Base-by-base conservation (phyloP, 805 yeast species). In the Metschnikowia kofuensis region DNA sequence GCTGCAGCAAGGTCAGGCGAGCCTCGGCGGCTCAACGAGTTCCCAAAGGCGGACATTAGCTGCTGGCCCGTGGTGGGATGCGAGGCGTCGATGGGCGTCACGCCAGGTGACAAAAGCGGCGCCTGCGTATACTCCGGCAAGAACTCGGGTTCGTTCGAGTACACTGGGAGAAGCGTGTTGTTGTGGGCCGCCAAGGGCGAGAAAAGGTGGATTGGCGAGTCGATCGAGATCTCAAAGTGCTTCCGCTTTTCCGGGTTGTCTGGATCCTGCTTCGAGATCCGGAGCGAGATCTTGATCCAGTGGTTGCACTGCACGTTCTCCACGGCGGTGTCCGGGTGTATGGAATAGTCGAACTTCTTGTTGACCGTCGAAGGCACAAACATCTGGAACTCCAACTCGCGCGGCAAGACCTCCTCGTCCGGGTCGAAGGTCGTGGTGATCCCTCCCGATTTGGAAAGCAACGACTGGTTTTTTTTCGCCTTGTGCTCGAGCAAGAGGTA, bases 171-270 rank as follows among this genome's bases (percentile, higher is more conserved):
- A 35, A 87, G 64, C 1, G 92, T 87, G 58, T 87, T 86, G 6
- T 87, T 87, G 67, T 86, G 96, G 1, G 89, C 86, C 53, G 96
- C 89, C 42, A 80, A 69, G 7, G 85, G 82, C 42, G 91, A 83
- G 44, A 91, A 70, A 5, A 94, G 75, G 60, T 87, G 95, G 51
- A 94, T 83, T 4, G 99, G 99, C 2, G 97, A 88, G 66, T 94
- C 99, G 48, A 94, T 92, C 50, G 89, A 84, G 40, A 94, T 87
- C 69, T 94, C 99, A 63, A 87, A 94, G 63, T 90, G 97, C 63
- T 91, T 94, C 40, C 96, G 74, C 62, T 88, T 88, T 14, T 58
- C 74, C 3, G 70, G 65, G 40, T 71, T 68, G 1, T 75, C 73
- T 2, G 83, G 79, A 39, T 86, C 83, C n/a, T 75, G 62, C 55